Evolutionary conservation across 129 eudicot species (phyloP).

Genomic region (Ambrosia artemisiifolia): DNA sequence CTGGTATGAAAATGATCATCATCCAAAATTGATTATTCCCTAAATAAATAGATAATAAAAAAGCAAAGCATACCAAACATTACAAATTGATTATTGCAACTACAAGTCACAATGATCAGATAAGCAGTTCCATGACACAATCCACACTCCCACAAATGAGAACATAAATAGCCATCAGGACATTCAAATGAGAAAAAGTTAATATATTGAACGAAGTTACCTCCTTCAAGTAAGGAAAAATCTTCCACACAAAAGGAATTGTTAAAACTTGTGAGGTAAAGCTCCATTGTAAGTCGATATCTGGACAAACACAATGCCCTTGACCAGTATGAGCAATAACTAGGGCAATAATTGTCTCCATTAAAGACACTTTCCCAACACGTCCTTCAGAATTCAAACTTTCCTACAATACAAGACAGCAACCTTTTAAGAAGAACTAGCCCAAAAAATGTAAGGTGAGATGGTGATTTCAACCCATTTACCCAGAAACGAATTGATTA

Average conservation of each 20-base stretch:
- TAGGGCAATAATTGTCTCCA: conserved; percentile 60
- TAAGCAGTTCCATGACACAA: neutral
- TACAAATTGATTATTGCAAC: neutral
- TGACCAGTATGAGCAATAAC: conserved; percentile 69
- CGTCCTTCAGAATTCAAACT: conserved; percentile 33
- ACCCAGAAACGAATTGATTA: neutral
- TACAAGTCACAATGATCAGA: neutral
- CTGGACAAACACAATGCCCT: conserved; percentile 59
- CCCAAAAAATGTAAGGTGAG: neutral
- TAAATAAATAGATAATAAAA: neutral
- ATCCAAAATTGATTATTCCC: conserved; percentile 5
- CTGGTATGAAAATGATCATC: conserved; percentile 13
- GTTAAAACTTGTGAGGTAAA: conserved; percentile 73
- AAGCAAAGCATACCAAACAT: neutral
- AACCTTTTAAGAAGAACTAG: conserved; percentile 7
- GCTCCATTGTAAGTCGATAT: conserved; percentile 52
- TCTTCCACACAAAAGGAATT: conserved; percentile 74
- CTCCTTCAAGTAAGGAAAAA: conserved; percentile 76
- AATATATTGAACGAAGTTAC: conserved; percentile 29
- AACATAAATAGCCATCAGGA: neutral
- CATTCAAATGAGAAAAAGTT: conserved; percentile 8
- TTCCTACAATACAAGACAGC: conserved; percentile 44
- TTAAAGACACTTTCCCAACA: conserved; percentile 38
- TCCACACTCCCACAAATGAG: neutral
- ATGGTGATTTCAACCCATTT: conserved; percentile 1